Conservation (phyloP, 768 basidiomycete species). For the Amanita exitialis region DNA sequence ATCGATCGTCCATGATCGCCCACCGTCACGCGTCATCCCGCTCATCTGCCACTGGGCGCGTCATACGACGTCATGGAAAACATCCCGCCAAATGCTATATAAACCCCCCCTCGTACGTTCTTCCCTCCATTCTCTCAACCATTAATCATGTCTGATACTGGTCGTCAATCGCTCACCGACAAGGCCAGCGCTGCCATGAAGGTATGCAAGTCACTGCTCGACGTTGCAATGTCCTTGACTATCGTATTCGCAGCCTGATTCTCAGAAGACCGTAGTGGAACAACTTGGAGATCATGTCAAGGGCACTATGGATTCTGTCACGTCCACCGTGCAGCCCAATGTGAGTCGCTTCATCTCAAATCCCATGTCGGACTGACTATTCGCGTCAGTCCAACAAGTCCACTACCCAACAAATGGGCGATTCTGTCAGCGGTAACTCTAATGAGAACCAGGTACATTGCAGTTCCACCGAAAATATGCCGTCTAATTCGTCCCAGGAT, state of each 20-base stretch:
- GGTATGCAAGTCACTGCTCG: slow-evolving; percentile 17
- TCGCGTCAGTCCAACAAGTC: slow-evolving; percentile 39
- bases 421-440: slow-evolving; percentile 35
- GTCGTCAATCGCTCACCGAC: slow-evolving; percentile 50
- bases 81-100: background rate
- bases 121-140: background rate
- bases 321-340: slow-evolving; percentile 40
- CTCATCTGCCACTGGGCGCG: background rate
- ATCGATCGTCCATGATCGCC: background rate
- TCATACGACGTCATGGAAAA: slow-evolving; percentile 4
- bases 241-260: slow-evolving; percentile 35
- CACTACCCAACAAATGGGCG: slow-evolving; percentile 35
- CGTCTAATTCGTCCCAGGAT: slow-evolving; percentile 14
- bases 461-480: background rate
- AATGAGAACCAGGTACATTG: slow-evolving; percentile 31
- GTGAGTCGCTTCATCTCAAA: slow-evolving; percentile 15
- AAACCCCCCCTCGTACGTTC: background rate
- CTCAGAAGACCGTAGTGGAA: slow-evolving; percentile 46
- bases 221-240: background rate
- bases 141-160: slow-evolving; percentile 41
- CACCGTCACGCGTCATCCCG: background rate
- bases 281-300: slow-evolving; percentile 38
- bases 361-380: background rate
- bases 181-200: slow-evolving; percentile 41
- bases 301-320: slow-evolving; percentile 34